Conservation (phyloP, 2,329 filamentous ascomycete genomes). For the Cylindrodendrum hubeiense region DNA sequence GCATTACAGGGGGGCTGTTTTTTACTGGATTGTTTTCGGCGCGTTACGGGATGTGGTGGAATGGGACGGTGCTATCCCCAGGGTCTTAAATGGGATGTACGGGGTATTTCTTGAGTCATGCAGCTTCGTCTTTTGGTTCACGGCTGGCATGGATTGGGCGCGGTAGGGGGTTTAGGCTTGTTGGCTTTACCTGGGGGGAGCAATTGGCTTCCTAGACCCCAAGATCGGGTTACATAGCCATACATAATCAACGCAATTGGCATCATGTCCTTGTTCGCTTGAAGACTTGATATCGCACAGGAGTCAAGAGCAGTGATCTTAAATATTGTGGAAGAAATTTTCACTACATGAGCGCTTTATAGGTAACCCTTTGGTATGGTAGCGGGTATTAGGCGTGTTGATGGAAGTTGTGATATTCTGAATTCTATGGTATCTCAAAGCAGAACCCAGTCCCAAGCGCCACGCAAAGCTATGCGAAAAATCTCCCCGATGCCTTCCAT, state of each 20-base stretch:
- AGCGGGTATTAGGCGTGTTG: not conserved
- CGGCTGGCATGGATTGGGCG: not conserved
- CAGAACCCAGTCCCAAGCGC: constrained; percentile 42
- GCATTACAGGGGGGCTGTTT: constrained; percentile 9
- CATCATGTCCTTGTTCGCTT: not conserved
- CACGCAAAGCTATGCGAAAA: constrained; percentile 38
- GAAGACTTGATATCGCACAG: not conserved
- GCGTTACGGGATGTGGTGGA: constrained; percentile 6
- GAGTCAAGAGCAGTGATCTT: too few species aligned
- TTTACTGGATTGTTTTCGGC: constrained; percentile 18
- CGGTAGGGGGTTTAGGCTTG: not conserved
- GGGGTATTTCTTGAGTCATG: not conserved
- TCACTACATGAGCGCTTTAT: too few species aligned
- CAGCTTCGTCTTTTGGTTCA: not conserved
- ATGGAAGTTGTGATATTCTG: constrained; percentile 35
- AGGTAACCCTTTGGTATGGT: not conserved
- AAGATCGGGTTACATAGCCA: not conserved
- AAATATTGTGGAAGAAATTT: too few species aligned
- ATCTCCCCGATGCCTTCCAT: constrained; percentile 17
- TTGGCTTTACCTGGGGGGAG: not conserved
- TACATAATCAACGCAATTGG: not conserved
- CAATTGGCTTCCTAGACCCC: not conserved
- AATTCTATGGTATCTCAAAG: constrained; percentile 46
- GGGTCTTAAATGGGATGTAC: constrained; percentile 7
- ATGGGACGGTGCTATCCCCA: constrained; percentile 5